Conservation (phyloP, 108 stramenopile species). For the Cylindrotheca fusiformis region DNA sequence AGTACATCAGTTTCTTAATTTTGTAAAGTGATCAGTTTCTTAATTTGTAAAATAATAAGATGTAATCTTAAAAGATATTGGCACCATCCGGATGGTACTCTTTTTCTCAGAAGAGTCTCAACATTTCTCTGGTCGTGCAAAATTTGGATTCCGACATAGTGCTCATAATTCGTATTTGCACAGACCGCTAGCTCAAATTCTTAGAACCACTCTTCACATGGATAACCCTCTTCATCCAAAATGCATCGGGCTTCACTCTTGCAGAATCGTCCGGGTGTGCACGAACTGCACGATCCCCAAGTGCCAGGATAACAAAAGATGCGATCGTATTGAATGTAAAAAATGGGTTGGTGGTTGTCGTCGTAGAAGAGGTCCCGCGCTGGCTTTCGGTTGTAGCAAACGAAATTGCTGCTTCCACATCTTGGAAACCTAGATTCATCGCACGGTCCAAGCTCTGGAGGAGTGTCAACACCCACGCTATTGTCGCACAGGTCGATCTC, state of each 20-base stretch:
- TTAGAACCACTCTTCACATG: constrained; percentile 52
- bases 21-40: no score
- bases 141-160: no score
- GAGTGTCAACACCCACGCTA: constrained; percentile 8
- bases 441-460: constrained; percentile 33
- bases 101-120: no score
- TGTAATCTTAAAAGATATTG: no score
- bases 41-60: no score
- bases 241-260: constrained; percentile 45
- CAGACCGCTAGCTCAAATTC: no score
- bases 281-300: constrained; percentile 44
- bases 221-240: constrained; percentile 47
- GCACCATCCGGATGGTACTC: no score
- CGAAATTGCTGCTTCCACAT: constrained; percentile 25
- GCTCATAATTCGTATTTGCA: no score
- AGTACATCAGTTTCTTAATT: no score
- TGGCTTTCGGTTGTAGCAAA: constrained; percentile 62
- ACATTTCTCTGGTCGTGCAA: no score
- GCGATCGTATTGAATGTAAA: constrained; percentile 40
- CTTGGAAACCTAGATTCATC: constrained; percentile 35
- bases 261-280: constrained; percentile 62
- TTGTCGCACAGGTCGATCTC: constrained; percentile 38
- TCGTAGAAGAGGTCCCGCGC: constrained; percentile 40
- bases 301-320: constrained; percentile 48
- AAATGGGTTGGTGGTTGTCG: constrained; percentile 46